A percentile compares a stretch with the other conserved stretches of the same genome.
Evolutionary conservation across 2,329 filamentous ascomycete species (phyloP).

Genomic region (Leptographium lundbergii): DNA sequence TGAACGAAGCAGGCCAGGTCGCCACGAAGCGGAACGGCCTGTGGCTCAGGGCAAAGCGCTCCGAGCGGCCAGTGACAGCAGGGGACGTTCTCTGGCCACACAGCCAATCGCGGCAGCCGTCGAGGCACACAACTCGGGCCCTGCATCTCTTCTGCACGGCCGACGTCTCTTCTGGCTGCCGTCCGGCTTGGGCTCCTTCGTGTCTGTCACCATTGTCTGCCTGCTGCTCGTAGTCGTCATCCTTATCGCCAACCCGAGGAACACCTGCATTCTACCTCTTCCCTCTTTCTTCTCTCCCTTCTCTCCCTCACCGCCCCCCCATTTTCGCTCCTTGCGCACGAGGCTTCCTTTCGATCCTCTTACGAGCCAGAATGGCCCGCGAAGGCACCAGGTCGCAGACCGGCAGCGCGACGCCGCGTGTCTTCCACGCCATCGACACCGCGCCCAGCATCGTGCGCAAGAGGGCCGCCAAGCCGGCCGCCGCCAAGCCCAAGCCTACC

Average conservation of each 20-base stretch:
- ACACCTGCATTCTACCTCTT: not conserved
- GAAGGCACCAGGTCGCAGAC: slow-evolving; percentile 40
- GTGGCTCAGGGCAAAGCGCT: too few relatives aligned
- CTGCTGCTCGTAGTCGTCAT: not conserved
- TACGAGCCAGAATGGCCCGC: slow-evolving; percentile 27
- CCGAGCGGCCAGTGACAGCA: not conserved
- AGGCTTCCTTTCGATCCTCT: too few relatives aligned
- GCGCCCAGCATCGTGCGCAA: slow-evolving; percentile 30
- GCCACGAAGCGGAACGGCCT: too few relatives aligned
- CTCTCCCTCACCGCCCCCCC: not conserved
- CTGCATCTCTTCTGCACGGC: not conserved
- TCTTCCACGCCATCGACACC: slow-evolving; percentile 36
- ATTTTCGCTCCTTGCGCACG: not conserved
- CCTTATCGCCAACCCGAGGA: not conserved
- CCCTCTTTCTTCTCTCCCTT: not conserved
- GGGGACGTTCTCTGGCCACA: too few relatives aligned
- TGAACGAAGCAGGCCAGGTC: too few relatives aligned
- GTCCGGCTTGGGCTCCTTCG: not conserved
- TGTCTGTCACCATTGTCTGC: not conserved
- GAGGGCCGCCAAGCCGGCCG: slow-evolving; percentile 13
- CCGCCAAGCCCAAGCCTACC: slow-evolving; percentile 21
- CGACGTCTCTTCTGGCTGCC: not conserved
- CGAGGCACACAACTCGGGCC: not conserved
- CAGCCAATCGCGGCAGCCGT: not conserved
- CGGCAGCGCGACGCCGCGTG: slow-evolving; percentile 39